Evolutionary conservation across 129 eudicot species (phyloP), one percentile per base, ranked within the genome.

Genomic region (Tanacetum coccineum): DNA sequence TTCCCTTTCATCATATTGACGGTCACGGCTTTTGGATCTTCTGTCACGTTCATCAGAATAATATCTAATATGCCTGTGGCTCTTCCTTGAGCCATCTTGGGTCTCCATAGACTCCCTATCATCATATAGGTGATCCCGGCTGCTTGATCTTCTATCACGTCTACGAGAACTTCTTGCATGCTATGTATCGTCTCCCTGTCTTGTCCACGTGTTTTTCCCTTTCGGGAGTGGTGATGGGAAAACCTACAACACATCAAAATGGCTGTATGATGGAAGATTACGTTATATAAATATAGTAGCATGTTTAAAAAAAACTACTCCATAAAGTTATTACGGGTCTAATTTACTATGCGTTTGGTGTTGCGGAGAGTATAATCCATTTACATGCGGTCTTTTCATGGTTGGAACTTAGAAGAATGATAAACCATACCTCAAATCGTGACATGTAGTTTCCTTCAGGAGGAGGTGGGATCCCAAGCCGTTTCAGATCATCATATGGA

Each of bases 371-470:
- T 21, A 63, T 25, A 18, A 36, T 18, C 26, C 61, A 21, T 48
- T 50, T 36, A 22, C 79, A 49, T 9, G 55, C 52, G 54, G 40
- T 8, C 64, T 40, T 49, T 30, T 47, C 36, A 49, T 55, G 47
- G 52, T 20, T 58, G 61, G 18, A n/a, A n/a, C n/a, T n/a, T n/a
- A n/a, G n/a, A 26, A 65, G 40, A 71, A 47, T 54, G 59, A 54
- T 56, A 67, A 62, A 51, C 32, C 48, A n/a, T 78, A 92, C 98
- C 96, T 89, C 78, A 71, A 72, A 89, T 58, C 99, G 92, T 61
- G 95, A 82, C 99, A 82, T 82, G 74, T 94, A 94, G 74, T 89
- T 84, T 80, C 99, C 99, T 83, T 94, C 97, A 1, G 95, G 97
- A 7, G 99, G 99, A 59, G 95, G 95, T 32, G 87, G 90, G 70